These are phyloP conservation scores for Populus deltoides DNA, from an alignment of 345 rosid species.

Conservation along the genomic window DNA sequence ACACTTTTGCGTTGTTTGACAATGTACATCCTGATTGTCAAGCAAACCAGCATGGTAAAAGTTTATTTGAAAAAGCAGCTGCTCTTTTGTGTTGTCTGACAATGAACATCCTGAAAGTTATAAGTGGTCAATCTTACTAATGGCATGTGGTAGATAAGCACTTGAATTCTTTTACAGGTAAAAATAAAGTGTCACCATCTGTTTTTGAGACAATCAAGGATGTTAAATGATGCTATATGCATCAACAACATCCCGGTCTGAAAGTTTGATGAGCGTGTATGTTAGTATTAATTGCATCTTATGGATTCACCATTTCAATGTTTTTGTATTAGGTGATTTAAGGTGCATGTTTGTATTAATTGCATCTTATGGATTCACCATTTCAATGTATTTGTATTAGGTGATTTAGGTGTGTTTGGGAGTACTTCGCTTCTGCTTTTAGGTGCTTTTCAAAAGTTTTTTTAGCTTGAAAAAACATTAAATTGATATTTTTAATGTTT, in stretches of 20 bases:
- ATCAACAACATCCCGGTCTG: not conserved
- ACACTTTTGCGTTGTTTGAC: slow-evolving; percentile 72
- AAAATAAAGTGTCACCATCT: not conserved
- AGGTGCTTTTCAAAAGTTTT: no score
- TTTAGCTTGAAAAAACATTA: no score
- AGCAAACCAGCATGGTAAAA: slow-evolving; percentile 58
- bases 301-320: not conserved
- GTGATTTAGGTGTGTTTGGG: not conserved
- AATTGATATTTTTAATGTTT: no score
- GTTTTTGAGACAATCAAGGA: slow-evolving; percentile 2
- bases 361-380: not conserved
- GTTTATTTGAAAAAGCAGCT: not conserved
- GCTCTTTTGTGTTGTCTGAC: not conserved
- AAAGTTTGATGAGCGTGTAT: not conserved
- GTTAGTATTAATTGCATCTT: not conserved
- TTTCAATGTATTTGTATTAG: not conserved
- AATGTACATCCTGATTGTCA: slow-evolving; percentile 65
- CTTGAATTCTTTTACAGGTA: not conserved
- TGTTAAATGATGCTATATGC: not conserved
- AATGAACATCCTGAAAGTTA: slow-evolving; percentile 1
- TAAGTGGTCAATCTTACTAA: not conserved
- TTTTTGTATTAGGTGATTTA: not conserved
- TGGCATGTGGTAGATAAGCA: not conserved
- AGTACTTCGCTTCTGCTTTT: no score
- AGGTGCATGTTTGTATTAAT: not conserved